phyloP scores from a whole-genome alignment of 169 alveolate genomes.

The Plasmodium sp. region DNA sequence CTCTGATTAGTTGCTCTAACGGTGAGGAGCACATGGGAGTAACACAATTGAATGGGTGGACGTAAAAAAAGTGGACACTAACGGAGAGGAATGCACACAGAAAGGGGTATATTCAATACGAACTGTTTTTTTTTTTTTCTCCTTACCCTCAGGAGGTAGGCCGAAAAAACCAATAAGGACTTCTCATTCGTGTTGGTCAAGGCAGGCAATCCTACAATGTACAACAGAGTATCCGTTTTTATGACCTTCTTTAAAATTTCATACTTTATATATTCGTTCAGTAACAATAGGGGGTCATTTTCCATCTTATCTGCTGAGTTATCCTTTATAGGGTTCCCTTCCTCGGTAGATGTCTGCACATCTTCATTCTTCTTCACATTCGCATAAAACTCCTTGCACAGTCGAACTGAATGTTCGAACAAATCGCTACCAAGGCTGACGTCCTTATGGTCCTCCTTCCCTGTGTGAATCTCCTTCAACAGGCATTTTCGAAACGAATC shows the following conservation, averaged over 20 bases:
- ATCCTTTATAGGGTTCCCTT: neutral
- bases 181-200: slow-evolving; percentile 63
- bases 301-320: neutral
- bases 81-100: neutral
- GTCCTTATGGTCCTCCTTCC: neutral
- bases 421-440: neutral
- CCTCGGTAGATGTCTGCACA: neutral
- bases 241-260: slow-evolving; percentile 29
- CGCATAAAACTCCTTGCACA: slow-evolving; percentile 18
- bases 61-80: neutral
- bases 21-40: neutral
- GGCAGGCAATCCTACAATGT: slow-evolving; percentile 53
- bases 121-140: neutral
- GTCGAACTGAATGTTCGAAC: slow-evolving; percentile 14
- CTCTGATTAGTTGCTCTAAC: neutral
- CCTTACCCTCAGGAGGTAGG: slow-evolving; percentile 40
- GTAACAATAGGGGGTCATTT: neutral
- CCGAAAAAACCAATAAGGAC: slow-evolving; percentile 56
- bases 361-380: neutral
- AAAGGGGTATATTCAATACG: neutral
- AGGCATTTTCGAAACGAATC: slow-evolving; percentile 10
- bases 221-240: slow-evolving; percentile 46
- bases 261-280: slow-evolving; percentile 45
- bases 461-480: neutral
- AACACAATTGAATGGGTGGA: neutral